These are phyloP conservation scores for Suillus sp. DNA, from an alignment of 768 basidiomycete species.

Conservation along the genomic window DNA sequence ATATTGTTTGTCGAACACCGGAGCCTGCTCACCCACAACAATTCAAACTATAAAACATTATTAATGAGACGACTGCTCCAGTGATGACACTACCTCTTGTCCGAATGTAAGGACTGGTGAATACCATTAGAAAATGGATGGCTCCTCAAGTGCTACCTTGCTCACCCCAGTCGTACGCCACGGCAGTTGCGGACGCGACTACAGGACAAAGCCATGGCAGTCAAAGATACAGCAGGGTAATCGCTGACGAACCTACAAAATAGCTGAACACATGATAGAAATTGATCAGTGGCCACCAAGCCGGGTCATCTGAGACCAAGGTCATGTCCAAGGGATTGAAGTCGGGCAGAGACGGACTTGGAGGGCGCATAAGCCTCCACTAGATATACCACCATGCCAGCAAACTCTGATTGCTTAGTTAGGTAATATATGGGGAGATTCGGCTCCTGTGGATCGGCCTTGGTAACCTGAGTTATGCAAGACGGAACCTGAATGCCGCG, in stretches of 20 bases:
- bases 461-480: too few species aligned
- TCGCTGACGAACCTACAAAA: conserved; percentile 4
- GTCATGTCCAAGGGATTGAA: not conserved
- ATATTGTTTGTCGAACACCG: not conserved
- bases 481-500: not conserved
- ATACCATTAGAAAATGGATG: not conserved
- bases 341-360: not conserved
- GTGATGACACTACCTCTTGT: conserved; percentile 5
- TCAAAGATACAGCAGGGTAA: not conserved
- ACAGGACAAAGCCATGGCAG: not conserved
- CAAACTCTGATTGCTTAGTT: not conserved
- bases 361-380: not conserved
- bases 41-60: conserved; percentile 3
- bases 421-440: not conserved
- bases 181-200: conserved; percentile 1
- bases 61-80: not conserved
- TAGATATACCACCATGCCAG: conserved; percentile 2
- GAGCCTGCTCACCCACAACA: conserved; percentile 1
- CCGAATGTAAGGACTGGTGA: not conserved
- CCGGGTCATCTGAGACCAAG: not conserved
- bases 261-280: not conserved
- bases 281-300: not conserved
- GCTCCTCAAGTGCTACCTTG: too few species aligned
- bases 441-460: not conserved
- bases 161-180: conserved; percentile 5